Conservation (phyloP, 2,329 filamentous ascomycete genomes). For the Fusarium sp. region DNA sequence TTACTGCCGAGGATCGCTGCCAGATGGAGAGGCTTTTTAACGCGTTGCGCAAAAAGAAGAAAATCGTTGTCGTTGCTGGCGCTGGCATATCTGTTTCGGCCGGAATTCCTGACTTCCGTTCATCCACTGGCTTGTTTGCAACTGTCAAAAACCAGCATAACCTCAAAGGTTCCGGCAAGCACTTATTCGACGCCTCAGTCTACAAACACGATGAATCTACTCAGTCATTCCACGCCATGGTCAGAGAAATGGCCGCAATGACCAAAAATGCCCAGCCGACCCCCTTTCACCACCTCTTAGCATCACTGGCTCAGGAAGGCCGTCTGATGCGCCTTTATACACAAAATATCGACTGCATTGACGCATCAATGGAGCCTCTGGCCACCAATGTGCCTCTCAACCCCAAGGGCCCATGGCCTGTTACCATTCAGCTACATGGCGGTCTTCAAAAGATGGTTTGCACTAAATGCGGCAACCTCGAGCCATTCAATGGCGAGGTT, state of each 20-base stretch:
- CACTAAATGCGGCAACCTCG: constrained; percentile 85
- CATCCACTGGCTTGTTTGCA: constrained; percentile 87
- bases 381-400: constrained; percentile 83
- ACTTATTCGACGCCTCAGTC: constrained; percentile 96
- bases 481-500: constrained; percentile 78
- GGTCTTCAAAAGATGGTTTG: constrained; percentile 97
- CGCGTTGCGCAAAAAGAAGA: constrained; percentile 86
- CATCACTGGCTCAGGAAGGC: constrained; percentile 86
- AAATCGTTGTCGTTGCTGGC: constrained; percentile 95
- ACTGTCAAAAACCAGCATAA: constrained; percentile 88
- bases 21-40: constrained; percentile 78
- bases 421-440: constrained; percentile 92
- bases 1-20: constrained; percentile 55
- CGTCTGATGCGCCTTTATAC: constrained; percentile 91
- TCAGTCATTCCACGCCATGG: constrained; percentile 94
- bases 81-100: constrained; percentile 97
- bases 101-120: constrained; percentile 97
- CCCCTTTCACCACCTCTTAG: constrained; percentile 91
- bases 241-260: constrained; percentile 84
- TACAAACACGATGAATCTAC: constrained; percentile 93
- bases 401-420: constrained; percentile 89
- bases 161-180: constrained; percentile 88
- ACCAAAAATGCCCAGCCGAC: constrained; percentile 83
- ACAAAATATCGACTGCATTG: constrained; percentile 96
- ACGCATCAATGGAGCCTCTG: constrained; percentile 83